phyloP scores from a whole-genome alignment of 1,284 basidiomycete species.

The Cryptococcus sp. region DNA sequence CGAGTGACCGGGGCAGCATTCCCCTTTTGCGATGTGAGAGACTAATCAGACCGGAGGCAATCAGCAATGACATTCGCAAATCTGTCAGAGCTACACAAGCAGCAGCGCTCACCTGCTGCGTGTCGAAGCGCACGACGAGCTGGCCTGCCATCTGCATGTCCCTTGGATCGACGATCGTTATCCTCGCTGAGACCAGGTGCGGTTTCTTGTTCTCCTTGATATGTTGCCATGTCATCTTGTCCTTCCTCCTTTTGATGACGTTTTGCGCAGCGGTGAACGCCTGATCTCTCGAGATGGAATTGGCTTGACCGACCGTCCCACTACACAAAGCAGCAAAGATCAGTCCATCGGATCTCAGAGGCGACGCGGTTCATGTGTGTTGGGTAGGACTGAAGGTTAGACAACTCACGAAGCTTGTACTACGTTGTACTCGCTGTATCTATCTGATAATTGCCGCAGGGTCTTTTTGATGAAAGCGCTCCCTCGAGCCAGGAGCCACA shows the following conservation, averaged over 20 bases:
- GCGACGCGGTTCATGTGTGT: neutral
- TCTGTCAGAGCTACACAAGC: neutral
- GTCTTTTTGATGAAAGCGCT: slow-evolving; percentile 2
- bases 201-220: slow-evolving; percentile 19
- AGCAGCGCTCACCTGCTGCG: slow-evolving; percentile 22
- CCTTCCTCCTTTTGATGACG: slow-evolving; percentile 17
- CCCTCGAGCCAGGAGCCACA: slow-evolving; percentile 5
- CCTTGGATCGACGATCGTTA: slow-evolving; percentile 23
- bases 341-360: neutral
- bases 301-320: slow-evolving; percentile 15
- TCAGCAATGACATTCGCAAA: neutral
- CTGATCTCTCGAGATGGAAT: slow-evolving; percentile 15
- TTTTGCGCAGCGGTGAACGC: slow-evolving; percentile 18
- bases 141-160: slow-evolving; percentile 23
- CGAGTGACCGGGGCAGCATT: slow-evolving; percentile 11
- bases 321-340: slow-evolving; percentile 2
- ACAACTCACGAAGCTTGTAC: slow-evolving; percentile 27
- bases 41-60: slow-evolving; percentile 6
- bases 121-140: slow-evolving; percentile 28
- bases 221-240: slow-evolving; percentile 22
- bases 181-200: slow-evolving; percentile 19
- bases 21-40: slow-evolving; percentile 16
- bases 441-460: slow-evolving; percentile 5
- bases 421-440: slow-evolving; percentile 23
- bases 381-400: neutral